These are phyloP conservation scores for Lumnitzera littorea DNA, from an alignment of 345 rosid genomes.

Conservation along the genomic window DNA sequence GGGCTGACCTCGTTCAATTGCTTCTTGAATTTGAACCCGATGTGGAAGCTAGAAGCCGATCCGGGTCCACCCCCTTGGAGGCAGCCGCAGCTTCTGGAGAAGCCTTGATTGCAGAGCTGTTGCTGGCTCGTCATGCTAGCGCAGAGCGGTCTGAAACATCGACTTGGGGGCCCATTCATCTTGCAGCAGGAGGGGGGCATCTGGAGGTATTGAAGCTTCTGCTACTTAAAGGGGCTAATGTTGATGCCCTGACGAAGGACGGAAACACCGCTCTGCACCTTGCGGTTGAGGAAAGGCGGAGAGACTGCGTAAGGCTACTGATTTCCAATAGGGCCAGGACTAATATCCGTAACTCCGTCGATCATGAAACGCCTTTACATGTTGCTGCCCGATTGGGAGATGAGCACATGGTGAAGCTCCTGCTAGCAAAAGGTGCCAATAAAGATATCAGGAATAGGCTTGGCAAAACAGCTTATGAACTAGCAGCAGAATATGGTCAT, in stretches of 20 bases:
- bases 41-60: conserved; percentile 33
- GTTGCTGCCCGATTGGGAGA: conserved; percentile 46
- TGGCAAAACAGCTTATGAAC: conserved; percentile 44
- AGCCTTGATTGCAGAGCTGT: conserved; percentile 44
- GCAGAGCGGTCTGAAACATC: conserved; percentile 41
- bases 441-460: conserved; percentile 38
- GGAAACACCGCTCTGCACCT: conserved; percentile 47
- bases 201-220: conserved; percentile 44
- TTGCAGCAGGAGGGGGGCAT: conserved; percentile 40
- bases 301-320: conserved; percentile 39
- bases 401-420: conserved; percentile 44
- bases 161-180: conserved; percentile 42
- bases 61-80: conserved; percentile 45
- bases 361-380: conserved; percentile 48
- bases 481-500: conserved; percentile 51
- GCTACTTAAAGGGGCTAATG: conserved; percentile 42
- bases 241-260: conserved; percentile 36
- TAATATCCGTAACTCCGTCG: conserved; percentile 18
- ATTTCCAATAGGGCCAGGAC: conserved; percentile 38
- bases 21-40: conserved; percentile 48
- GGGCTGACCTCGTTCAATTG: conserved; percentile 57
- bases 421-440: conserved; percentile 50
- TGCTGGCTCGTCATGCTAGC: conserved; percentile 40
- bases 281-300: conserved; percentile 38
- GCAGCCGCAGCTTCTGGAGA: conserved; percentile 48